Evolutionary conservation across 768 basidiomycete genomes (phyloP).

Genomic region (Tricholoma sp.): DNA sequence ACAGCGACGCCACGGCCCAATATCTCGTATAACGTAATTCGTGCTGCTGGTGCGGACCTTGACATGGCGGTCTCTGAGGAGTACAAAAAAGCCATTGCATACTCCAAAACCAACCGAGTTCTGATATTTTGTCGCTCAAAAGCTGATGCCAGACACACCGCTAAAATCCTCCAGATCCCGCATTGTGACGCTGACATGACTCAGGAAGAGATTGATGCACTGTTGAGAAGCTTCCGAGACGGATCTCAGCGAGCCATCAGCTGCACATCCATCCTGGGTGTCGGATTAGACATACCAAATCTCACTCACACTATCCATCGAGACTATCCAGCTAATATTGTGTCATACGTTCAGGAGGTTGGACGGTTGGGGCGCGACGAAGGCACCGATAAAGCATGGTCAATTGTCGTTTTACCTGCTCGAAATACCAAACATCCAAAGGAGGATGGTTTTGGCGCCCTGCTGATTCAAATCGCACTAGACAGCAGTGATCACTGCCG

Average conservation of each 20-base stretch:
- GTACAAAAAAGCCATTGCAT: not conserved
- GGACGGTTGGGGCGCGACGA: not conserved
- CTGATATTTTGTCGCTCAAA: not conserved
- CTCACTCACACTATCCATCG: not conserved
- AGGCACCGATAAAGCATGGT: not conserved
- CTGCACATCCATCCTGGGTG: not conserved
- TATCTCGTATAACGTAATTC: slow-evolving; percentile 3
- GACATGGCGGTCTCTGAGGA: no score
- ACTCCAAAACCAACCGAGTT: not conserved
- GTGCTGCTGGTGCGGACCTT: no score
- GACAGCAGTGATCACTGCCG: not conserved
- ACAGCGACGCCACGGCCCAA: not conserved
- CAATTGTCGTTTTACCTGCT: not conserved
- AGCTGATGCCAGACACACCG: not conserved
- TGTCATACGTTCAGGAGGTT: not conserved
- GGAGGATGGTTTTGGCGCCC: not conserved
- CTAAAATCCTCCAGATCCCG: not conserved
- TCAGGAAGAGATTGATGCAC: not conserved
- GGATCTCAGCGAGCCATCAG: not conserved
- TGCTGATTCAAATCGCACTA: not conserved
- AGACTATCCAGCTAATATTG: not conserved
- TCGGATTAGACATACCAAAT: not conserved
- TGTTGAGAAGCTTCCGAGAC: not conserved
- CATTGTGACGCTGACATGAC: no score
- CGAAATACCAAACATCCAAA: not conserved